Conservation (phyloP, 2,329 filamentous ascomycete genomes). For the Fusarium odoratissimum region DNA sequence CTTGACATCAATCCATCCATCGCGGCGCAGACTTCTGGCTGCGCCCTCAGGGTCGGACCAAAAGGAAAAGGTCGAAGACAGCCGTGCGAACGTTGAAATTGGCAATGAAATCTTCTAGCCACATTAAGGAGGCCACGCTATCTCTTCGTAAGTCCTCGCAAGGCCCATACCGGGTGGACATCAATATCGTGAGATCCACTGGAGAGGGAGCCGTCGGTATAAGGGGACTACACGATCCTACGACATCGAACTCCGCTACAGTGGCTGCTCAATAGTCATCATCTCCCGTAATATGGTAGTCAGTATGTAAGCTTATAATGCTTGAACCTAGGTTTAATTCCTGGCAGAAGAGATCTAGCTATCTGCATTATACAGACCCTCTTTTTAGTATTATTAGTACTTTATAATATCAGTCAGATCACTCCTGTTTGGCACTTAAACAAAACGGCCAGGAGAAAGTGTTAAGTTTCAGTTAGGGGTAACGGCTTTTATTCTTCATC, state of each 20-base stretch:
- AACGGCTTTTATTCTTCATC: background rate
- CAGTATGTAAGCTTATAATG: no score
- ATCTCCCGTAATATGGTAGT: constrained; percentile 47
- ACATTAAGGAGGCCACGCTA: background rate
- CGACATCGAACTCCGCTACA: constrained; percentile 30
- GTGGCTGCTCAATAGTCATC: constrained; percentile 28
- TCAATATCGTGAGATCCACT: no score
- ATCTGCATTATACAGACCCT: no score
- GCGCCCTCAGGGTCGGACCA: background rate
- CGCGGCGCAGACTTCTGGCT: background rate
- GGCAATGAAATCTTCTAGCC: background rate
- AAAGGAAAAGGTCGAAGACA: background rate
- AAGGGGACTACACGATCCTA: background rate
- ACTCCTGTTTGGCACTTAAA: background rate
- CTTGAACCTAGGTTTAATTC: no score
- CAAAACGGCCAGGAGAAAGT: no score
- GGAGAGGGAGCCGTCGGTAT: background rate
- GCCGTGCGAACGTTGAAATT: background rate
- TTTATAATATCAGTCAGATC: no score
- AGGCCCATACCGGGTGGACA: background rate
- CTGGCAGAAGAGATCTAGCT: no score
- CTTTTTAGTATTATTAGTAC: no score
- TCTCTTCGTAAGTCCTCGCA: background rate
- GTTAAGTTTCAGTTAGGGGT: background rate
- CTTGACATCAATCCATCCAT: background rate